phyloP scores from a whole-genome alignment of 2,329 filamentous ascomycete genomes.

The Fusarium longipes region DNA sequence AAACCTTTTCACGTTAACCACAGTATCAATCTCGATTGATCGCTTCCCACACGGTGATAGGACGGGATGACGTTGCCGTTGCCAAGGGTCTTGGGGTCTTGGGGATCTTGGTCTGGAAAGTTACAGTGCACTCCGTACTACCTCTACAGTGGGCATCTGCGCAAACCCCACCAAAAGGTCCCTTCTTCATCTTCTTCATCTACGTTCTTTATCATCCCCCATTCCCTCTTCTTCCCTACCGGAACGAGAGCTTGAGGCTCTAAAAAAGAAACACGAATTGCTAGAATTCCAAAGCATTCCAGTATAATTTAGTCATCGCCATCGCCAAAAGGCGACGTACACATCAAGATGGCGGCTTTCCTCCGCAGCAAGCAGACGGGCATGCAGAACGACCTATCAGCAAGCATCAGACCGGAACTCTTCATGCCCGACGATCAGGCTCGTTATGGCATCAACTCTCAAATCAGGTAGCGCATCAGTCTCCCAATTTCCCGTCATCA shows the following conservation, averaged over 20 bases:
- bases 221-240: neutral
- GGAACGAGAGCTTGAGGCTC: conserved; percentile 26
- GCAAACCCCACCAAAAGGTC: conserved; percentile 40
- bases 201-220: conserved; percentile 5
- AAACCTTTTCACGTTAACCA: neutral
- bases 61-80: conserved; percentile 33
- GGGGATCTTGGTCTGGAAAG: conserved; percentile 24
- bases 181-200: conserved; percentile 17
- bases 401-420: conserved; percentile 78
- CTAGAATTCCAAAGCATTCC: neutral
- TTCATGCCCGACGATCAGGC: conserved; percentile 87
- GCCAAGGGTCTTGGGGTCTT: conserved; percentile 33
- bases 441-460: conserved; percentile 84
- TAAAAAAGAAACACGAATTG: conserved; percentile 2
- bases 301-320: conserved; percentile 6
- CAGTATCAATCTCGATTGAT: neutral
- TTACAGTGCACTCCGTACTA: conserved; percentile 16
- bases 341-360: conserved; percentile 79
- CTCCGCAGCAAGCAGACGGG: conserved; percentile 93
- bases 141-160: conserved; percentile 3
- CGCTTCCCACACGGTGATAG: conserved; percentile 6
- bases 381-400: conserved; percentile 90
- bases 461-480: conserved; percentile 64
- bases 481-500: conserved; percentile 2
- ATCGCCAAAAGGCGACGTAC: conserved; percentile 19